Base-by-base conservation (phyloP, 2,329 filamentous ascomycete species). In the Septoria petroselini region DNA sequence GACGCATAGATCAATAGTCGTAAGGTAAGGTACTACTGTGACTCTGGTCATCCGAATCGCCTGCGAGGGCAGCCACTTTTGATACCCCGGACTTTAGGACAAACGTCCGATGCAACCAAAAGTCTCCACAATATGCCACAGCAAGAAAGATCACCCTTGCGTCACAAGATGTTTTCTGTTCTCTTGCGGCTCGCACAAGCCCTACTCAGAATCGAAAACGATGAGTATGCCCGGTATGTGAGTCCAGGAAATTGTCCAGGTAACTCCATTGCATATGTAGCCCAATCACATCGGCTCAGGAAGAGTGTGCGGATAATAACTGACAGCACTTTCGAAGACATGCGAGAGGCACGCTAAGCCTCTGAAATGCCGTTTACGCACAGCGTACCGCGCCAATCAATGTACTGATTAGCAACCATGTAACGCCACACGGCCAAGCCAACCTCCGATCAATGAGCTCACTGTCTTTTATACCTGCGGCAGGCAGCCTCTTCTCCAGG, bases 361-460 rank as follows among this genome's bases (percentile, higher is more conserved):
- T 25, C 18, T 14, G 27, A 18, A 9, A 40, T 40, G 40, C 47
- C 33, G 23, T 50, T 39, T 27, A 40, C 47, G 40, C 40, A 43
- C 25, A n/a, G 12, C 2, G 14, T 37, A 4, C 46, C 46, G 46
- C 41, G 12, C 47, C 47, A 50, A 50, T 50, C 47, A 44, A 7
- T 31, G 2, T 12, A 3, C 29, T 41, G 46, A 21, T 45, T 38
- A 38, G 33, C 19, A 49, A 42, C 37, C 23, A 38, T 17, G 39
- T 12, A 18, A 33, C 34, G 33, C 34, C 41, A 45, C 48, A 44
- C 11, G n/a, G n/a, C n/a, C n/a, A n/a, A n/a, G n/a, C n/a, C n/a
- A n/a, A n/a, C n/a, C 33, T 39, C 43, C 43, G 46, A 48, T 42
- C 30, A 42, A 35, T 30, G 27, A 30, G 30, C n/a, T 35, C 45